Evolutionary conservation across 208 protist genomes (phyloP).

Genomic region (Herpetomonas samuelpessoai): DNA sequence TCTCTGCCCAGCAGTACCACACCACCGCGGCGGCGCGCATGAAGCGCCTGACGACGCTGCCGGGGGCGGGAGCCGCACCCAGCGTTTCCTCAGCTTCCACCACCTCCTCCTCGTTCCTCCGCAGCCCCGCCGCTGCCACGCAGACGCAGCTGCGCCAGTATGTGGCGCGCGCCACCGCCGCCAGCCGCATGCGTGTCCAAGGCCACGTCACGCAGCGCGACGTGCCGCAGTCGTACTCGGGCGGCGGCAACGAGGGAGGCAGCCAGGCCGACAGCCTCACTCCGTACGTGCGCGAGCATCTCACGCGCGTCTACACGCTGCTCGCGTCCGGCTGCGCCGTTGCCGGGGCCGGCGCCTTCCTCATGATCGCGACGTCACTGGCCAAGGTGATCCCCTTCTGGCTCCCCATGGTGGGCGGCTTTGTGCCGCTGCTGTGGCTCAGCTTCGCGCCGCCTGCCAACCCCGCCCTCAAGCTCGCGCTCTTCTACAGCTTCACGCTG

Average conservation of each 20-base stretch:
- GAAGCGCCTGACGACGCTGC: neutral
- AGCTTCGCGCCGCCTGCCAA: constrained; percentile 75
- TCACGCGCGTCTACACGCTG: constrained; percentile 79
- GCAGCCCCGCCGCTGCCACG: neutral
- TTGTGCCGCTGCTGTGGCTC: constrained; percentile 86
- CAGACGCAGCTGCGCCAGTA: constrained; percentile 8
- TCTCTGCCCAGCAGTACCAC: neutral
- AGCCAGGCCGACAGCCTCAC: constrained; percentile 75
- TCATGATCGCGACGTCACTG: constrained; percentile 85
- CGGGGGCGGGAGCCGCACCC: neutral
- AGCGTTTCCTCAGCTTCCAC: constrained; percentile 5
- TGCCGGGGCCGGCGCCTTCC: constrained; percentile 56
- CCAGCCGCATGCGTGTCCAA: constrained; percentile 28
- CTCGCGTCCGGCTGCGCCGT: constrained; percentile 42
- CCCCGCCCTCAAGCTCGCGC: constrained; percentile 58
- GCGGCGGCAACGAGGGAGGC: constrained; percentile 21
- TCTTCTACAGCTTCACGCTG: constrained; percentile 78
- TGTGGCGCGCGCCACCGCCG: constrained; percentile 10
- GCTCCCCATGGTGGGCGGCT: constrained; percentile 79
- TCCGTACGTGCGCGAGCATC: constrained; percentile 79
- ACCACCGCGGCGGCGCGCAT: neutral
- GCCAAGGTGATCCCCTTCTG: constrained; percentile 69
- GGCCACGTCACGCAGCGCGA: constrained; percentile 7
- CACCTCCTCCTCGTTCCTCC: neutral
- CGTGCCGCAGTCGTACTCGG: neutral